Evolutionary conservation across 2,329 filamentous ascomycete genomes (phyloP), one percentile per base, ranked within the genome.

Genomic region (Teratosphaeria gauchensis): DNA sequence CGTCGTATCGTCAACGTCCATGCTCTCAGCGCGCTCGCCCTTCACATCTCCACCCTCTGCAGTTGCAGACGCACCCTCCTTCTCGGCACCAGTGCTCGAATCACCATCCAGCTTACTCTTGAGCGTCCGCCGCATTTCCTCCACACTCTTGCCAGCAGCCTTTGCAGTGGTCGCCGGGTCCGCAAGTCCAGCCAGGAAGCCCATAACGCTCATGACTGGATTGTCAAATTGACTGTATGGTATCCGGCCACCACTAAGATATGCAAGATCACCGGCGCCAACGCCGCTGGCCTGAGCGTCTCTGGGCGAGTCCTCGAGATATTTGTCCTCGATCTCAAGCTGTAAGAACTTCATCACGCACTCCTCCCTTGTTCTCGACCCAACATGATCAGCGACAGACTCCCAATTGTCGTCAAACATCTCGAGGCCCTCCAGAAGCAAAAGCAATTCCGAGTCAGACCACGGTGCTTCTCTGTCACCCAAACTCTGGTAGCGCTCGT

Each of bases 291-390:
- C 58, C 11, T 88, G 78, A 58, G 83, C 79, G 58, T 89, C 82
- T 77, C 82, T 11, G 51, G 77, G 64, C 7, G 65, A 61, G 28
- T 72, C 74, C 68, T 97, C 92, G 9, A 96, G 79, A 70, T 96
- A 99, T 73, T 95, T 95, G 77, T 96, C 92, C 73, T 97, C 94
- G 62, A 99, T 99, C 66, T 96, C 92, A 38, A 99, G 80, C 71
- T 96, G 91, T 63, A 99, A 75, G 78, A 99, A 99, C 72, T 96
- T 94, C 67, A 97, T 82, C 16, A 97, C 92, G 72, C 94, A 99
- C 76, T 99, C 92, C 73, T 99, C 95, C 56, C 90, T 83, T 1
- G 91, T 96, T 61, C 92, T 86, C 2, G 90, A 95, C 54, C 89
- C 89, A 51, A 99, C 94, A 69, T 96, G 89, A 63, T 92, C 90